A percentile compares a stretch with the other conserved stretches of the same genome.
Evolutionary conservation across 108 stramenopile genomes (phyloP).

Genomic region (Fragilariopsis cylindrus): DNA sequence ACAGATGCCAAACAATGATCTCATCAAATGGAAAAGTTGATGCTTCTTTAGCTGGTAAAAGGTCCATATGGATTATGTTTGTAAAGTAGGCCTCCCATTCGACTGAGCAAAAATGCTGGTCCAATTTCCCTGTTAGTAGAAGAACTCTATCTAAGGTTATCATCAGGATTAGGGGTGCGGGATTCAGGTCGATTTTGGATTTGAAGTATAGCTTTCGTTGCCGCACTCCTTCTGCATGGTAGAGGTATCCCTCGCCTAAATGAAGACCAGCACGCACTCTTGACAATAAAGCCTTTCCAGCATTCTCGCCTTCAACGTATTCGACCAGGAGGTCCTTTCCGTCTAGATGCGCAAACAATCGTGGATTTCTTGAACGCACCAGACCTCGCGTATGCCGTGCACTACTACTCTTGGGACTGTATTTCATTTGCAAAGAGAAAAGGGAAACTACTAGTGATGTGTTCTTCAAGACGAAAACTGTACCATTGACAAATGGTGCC

Average conservation of each 20-base stretch:
- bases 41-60: conserved; percentile 13
- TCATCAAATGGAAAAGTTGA: conserved; percentile 20
- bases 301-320: conserved; percentile 68
- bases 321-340: conserved; percentile 62
- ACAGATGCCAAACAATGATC: conserved; percentile 36
- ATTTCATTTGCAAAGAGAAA: conserved; percentile 26
- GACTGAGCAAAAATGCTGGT: conserved; percentile 48
- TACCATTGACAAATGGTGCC: conserved; percentile 19
- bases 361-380: conserved; percentile 52
- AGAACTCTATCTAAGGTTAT: conserved; percentile 51
- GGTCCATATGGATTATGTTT: conserved; percentile 41
- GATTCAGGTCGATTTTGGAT: conserved; percentile 20
- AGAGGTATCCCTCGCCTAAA: conserved; percentile 66
- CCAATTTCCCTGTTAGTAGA: conserved; percentile 45
- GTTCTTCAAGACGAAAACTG: conserved; percentile 20
- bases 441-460: conserved; percentile 10
- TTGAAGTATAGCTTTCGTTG: background rate
- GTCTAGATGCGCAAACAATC: conserved; percentile 58
- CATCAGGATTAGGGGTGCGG: conserved; percentile 46
- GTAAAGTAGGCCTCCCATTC: conserved; percentile 54
- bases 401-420: conserved; percentile 23
- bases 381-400: conserved; percentile 20
- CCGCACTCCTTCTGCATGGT: conserved; percentile 43
- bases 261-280: conserved; percentile 55
- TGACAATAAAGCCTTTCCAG: conserved; percentile 59